phyloP scores from a whole-genome alignment of 495 filamentous ascomycete genomes.

The Hyaloscypha variabilis region DNA sequence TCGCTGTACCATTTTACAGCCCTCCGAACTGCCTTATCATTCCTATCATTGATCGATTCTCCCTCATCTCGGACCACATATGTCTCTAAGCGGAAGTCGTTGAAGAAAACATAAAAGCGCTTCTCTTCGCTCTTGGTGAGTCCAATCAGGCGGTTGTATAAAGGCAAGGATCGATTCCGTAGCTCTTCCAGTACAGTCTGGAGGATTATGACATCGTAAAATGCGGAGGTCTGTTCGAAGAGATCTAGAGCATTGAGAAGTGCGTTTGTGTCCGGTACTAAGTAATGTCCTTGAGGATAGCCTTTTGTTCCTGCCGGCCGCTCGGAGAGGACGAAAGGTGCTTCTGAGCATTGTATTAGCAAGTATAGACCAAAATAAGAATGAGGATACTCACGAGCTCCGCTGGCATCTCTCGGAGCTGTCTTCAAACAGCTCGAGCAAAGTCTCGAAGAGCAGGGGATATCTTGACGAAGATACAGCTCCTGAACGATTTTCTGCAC shows the following conservation, averaged over 20 bases:
- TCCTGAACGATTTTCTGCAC: conserved; percentile 98
- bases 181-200: conserved; percentile 97
- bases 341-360: conserved; percentile 50
- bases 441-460: conserved; percentile 92
- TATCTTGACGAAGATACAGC: conserved; percentile 93
- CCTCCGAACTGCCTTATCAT: conserved; percentile 86
- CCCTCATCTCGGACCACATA: conserved; percentile 72
- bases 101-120: conserved; percentile 98
- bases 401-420: conserved; percentile 77
- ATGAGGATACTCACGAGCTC: conserved; percentile 58
- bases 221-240: conserved; percentile 87
- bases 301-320: conserved; percentile 78
- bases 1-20: conserved; percentile 88
- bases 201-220: conserved; percentile 92
- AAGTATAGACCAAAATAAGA: neutral
- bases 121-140: conserved; percentile 94
- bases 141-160: conserved; percentile 90
- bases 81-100: conserved; percentile 94
- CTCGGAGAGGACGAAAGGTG: conserved; percentile 84
- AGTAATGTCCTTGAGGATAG: conserved; percentile 88
- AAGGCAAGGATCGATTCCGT: conserved; percentile 86
- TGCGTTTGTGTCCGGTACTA: conserved; percentile 95
- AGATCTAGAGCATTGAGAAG: conserved; percentile 95
- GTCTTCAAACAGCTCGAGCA: conserved; percentile 71
- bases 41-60: conserved; percentile 95